Base-by-base conservation (phyloP, 208 protist genomes). In the Blastocrithidia nonstop region DNA sequence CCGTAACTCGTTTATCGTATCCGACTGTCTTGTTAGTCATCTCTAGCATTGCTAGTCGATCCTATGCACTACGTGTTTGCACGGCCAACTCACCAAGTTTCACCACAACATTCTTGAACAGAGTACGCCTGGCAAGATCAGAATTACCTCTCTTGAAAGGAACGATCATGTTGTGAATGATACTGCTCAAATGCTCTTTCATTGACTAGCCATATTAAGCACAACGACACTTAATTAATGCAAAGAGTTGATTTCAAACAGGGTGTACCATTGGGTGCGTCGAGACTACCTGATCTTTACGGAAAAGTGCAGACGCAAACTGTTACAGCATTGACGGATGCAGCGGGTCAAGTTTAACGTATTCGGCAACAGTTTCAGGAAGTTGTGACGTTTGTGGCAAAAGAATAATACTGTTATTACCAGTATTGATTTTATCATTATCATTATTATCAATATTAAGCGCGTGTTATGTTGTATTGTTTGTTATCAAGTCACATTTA, bases 211-310 rank as follows among this genome's bases (percentile, higher is more conserved):
- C 83, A 21, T 46, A n/a, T 56, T 42, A 28, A 4, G 69, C 72
- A 38, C 72, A 80, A 31, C 83, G 77, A 7, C 48, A 57, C 17
- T 61, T 22, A n/a, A 92, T 54, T 22, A 87, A 64, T 20, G 76
- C 37, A 41, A 92, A 76, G 46, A 86, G 63, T 49, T 88, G 73
- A n/a, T 72, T 49, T 79, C 83, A 92, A 19, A 92, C 73, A 2
- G 83, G 83, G 61, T 92, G 83, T 17, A 88, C 67, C 83, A 88
- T 88, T 19, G 83, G 83, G 52, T 92, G 71, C 20, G 73, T 54
- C 16, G 63, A 52, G 1, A 73, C 88, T 15, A 87, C 78, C 60
- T 88, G 83, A 50, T 92, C 83, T 45, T 76, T 80, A 24, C 83
- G 77, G 49, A 92, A 92, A 5, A 92, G 67, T 4, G 83, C 75